Percentiles rank a stretch among this genome's conserved stretches.
phyloP scores from a whole-genome alignment of 257 asterid species.

The Przewalskia tangutica region DNA sequence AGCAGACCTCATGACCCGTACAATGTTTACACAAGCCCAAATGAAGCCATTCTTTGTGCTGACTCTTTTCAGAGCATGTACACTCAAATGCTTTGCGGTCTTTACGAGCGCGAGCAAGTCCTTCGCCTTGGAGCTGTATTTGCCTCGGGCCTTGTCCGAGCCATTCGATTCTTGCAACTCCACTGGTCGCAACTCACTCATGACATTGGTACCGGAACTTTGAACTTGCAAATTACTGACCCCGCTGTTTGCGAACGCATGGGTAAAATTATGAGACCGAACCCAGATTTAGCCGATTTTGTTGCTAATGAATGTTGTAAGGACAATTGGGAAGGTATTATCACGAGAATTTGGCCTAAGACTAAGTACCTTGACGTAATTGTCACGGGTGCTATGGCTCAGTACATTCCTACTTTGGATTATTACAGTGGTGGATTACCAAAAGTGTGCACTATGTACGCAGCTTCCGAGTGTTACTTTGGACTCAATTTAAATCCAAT shows the following conservation, averaged over 20 bases:
- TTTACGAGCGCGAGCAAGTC: slow-evolving; percentile 70
- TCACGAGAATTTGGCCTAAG: slow-evolving; percentile 85
- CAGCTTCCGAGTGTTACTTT: slow-evolving; percentile 89
- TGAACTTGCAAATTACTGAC: slow-evolving; percentile 46
- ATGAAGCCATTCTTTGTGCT: slow-evolving; percentile 79
- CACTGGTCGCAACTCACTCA: slow-evolving; percentile 50
- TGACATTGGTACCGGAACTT: slow-evolving; percentile 60
- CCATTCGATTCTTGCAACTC: slow-evolving; percentile 88
- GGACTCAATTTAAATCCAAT: slow-evolving; percentile 89
- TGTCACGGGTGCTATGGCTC: slow-evolving; percentile 98
- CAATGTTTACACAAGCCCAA: slow-evolving; percentile 92
- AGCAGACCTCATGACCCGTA: slow-evolving; percentile 89
- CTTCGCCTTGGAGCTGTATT: slow-evolving; percentile 94
- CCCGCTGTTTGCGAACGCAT: slow-evolving; percentile 39
- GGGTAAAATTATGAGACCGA: slow-evolving; percentile 31
- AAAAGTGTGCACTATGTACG: slow-evolving; percentile 89
- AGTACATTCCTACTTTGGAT: slow-evolving; percentile 83
- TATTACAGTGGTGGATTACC: slow-evolving; percentile 82
- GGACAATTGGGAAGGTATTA: slow-evolving; percentile 76
- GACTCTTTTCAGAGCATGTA: slow-evolving; percentile 98
- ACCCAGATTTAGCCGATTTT: slow-evolving; percentile 49
- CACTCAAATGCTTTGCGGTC: slow-evolving; percentile 92
- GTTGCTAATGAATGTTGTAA: slow-evolving; percentile 38
- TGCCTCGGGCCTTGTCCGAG: slow-evolving; percentile 97
- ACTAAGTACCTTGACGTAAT: slow-evolving; percentile 80